phyloP scores from a whole-genome alignment of 805 yeast genomes.

The Teunomyces panamensis region DNA sequence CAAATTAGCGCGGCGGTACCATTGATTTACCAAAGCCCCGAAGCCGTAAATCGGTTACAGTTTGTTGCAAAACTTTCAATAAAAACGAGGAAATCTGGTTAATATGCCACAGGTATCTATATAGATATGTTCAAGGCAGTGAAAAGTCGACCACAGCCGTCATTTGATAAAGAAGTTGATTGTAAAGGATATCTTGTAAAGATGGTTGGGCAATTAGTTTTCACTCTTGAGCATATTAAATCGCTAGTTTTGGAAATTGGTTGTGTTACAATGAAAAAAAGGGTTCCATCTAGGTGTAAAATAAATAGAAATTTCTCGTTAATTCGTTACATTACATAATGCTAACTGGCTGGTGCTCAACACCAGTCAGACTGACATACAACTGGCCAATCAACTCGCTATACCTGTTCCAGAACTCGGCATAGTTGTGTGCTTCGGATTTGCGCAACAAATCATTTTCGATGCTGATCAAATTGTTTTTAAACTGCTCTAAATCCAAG shows the following conservation, averaged over 20 bases:
- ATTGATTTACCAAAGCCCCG: too few relatives aligned
- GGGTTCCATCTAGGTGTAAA: not conserved
- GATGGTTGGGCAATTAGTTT: not conserved
- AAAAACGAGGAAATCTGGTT: too few relatives aligned
- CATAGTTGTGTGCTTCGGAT: not conserved
- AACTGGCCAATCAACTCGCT: constrained; percentile 1
- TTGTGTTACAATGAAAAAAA: not conserved
- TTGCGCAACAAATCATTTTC: constrained; percentile 8
- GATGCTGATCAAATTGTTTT: constrained; percentile 9
- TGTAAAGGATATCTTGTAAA: not conserved
- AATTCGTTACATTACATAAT: not conserved
- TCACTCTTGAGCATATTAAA: not conserved
- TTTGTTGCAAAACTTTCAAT: too few relatives aligned
- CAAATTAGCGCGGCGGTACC: not conserved
- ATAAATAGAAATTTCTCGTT: not conserved
- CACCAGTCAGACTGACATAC: not conserved
- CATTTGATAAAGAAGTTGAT: too few relatives aligned
- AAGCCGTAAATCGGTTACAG: too few relatives aligned
- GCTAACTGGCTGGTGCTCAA: not conserved
- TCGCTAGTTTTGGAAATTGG: not conserved
- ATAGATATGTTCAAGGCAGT: too few relatives aligned
- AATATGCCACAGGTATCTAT: too few relatives aligned
- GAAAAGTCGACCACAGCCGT: too few relatives aligned
- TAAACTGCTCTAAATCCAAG: constrained; percentile 8
- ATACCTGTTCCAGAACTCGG: not conserved